Evolutionary conservation across 345 rosid species (phyloP), one percentile per base, ranked within the genome.

Genomic region (Excoecaria agallocha): DNA sequence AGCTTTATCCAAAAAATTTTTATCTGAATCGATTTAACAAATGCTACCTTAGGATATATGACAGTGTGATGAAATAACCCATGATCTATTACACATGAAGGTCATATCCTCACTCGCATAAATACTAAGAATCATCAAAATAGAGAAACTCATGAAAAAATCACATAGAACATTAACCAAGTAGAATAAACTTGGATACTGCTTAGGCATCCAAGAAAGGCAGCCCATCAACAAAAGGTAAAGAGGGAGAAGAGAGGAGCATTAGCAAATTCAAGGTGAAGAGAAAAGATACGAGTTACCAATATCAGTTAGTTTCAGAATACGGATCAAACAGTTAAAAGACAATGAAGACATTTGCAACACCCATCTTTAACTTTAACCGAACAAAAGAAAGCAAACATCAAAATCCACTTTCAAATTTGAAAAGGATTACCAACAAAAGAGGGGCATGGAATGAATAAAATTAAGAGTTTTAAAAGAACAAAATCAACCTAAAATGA

Each of bases 401-500:
- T 2, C 70, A 66, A 48, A 58, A 58, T 17, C 41, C 15, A 20
- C 39, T 16, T 41, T 16, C 25, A 52, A 37, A 17, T 30, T 60
- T 72, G 46, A 30, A 50, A 50, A 30, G 30, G 20, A 8, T 37
- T 13, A 60, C 68, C 68, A 48, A 72, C 66, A 59, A 24, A 20
- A 41, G 16, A 12, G 20, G 41, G 15, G 46, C 8, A 30, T 15
- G 69, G 68, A 8, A 35, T 5, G 22, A 46, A 19, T 0, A 48
- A 22, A 20, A 45, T 30, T 45, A 74, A 20, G 51, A 46, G 64
- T 45, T 25, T 19, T 1, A 38, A 3, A 38, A 39, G 46, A 74
- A 35, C 43, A 57, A 67, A 13, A 22, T 38, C 46, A 24, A 51
- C 19, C 55, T 78, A 85, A 35, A 73, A 10, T 17, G 86, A 83